phyloP scores from a whole-genome alignment of 2,329 filamentous ascomycete species.

The Penicillium sp. region DNA sequence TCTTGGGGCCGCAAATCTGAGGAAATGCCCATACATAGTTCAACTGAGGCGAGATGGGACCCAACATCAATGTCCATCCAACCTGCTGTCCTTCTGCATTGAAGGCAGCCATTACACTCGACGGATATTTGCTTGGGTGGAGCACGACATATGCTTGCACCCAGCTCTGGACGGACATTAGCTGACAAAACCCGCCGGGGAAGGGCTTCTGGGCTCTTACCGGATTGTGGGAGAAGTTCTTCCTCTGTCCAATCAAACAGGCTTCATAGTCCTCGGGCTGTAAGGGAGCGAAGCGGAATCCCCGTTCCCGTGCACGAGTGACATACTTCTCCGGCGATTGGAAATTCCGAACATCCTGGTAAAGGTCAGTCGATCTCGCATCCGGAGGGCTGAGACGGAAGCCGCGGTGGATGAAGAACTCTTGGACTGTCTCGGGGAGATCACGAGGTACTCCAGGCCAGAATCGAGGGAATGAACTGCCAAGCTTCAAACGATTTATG shows the following conservation, averaged over 20 bases:
- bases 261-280: constrained; percentile 37
- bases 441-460: constrained; percentile 47
- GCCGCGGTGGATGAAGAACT: constrained; percentile 46
- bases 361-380: constrained; percentile 40
- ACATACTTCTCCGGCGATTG: constrained; percentile 37
- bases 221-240: constrained; percentile 39
- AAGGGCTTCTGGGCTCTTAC: constrained; percentile 23
- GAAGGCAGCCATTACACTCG: constrained; percentile 45
- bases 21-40: constrained; percentile 42
- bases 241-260: constrained; percentile 40
- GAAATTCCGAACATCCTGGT: constrained; percentile 38
- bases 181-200: not conserved
- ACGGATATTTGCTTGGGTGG: constrained; percentile 35
- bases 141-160: constrained; percentile 41
- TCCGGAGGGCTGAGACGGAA: constrained; percentile 30
- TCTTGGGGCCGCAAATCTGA: constrained; percentile 39
- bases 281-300: constrained; percentile 39
- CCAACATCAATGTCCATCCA: constrained; percentile 49
- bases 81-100: constrained; percentile 39
- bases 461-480: constrained; percentile 44
- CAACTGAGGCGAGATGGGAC: constrained; percentile 28
- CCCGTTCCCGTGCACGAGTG: constrained; percentile 33
- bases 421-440: constrained; percentile 32
- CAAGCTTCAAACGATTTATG: constrained; percentile 26
- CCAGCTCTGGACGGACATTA: constrained; percentile 37